A percentile compares a stretch with the other conserved stretches of the same genome.
phyloP scores from a whole-genome alignment of 768 basidiomycete species.

The Trametes sanguinea region DNA sequence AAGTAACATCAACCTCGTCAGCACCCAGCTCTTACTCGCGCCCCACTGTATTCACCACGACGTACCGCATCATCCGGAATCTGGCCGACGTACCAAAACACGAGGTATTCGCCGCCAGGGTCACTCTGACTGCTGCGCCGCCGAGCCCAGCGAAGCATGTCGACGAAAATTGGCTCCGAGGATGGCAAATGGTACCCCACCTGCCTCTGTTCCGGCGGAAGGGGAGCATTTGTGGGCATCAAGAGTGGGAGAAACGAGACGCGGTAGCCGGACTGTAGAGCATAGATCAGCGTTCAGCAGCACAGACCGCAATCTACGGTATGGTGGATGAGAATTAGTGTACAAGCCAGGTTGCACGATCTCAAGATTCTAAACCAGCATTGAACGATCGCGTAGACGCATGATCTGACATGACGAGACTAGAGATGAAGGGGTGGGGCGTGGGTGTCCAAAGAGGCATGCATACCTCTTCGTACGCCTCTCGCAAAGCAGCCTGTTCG shows the following conservation, averaged over 20 bases:
- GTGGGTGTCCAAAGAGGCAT: background rate
- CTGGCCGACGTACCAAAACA: conserved; percentile 56
- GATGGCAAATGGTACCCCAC: conserved; percentile 14
- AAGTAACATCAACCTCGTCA: background rate
- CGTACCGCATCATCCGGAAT: conserved; percentile 55
- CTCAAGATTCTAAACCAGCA: too few relatives aligned
- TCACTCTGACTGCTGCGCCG: background rate
- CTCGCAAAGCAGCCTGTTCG: conserved; percentile 59
- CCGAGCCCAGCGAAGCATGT: conserved; percentile 35
- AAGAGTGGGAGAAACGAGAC: conserved; percentile 49
- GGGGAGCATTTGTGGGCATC: conserved; percentile 45
- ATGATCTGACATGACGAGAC: too few relatives aligned
- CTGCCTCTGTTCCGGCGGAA: conserved; percentile 23
- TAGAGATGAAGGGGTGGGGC: background rate
- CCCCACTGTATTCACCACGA: conserved; percentile 1
- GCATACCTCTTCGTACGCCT: conserved; percentile 68
- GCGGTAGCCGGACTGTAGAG: conserved; percentile 50
- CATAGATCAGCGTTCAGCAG: background rate
- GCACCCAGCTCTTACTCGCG: background rate
- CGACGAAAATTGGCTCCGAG: conserved; percentile 50
- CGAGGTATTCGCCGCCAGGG: conserved; percentile 53
- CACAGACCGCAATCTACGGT: background rate
- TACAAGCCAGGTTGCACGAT: too few relatives aligned
- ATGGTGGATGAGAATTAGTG: background rate
- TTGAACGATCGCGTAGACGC: too few relatives aligned